Evolutionary conservation across 768 basidiomycete genomes (phyloP).

Genomic region (Daedaleopsis nitida): DNA sequence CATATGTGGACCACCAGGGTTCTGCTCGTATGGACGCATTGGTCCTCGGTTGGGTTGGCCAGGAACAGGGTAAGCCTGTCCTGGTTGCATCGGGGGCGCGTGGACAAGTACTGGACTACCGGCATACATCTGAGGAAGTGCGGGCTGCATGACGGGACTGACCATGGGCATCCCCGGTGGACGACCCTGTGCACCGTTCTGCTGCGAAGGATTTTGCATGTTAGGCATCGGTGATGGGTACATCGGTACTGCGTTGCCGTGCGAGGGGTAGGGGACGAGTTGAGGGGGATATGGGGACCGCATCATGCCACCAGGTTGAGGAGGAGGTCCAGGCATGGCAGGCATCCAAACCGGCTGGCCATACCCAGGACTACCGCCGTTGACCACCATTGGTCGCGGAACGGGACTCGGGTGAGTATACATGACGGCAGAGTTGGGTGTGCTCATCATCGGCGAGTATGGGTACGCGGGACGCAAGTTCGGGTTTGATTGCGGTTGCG

Average conservation of each 20-base stretch:
- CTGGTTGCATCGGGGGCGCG: constrained; percentile 31
- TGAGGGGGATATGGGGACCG: constrained; percentile 69
- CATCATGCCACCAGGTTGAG: constrained; percentile 53
- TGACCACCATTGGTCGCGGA: constrained; percentile 59
- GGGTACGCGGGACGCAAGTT: constrained; percentile 59
- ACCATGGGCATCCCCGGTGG: constrained; percentile 49
- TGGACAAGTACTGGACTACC: constrained; percentile 72
- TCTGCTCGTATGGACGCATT: constrained; percentile 30
- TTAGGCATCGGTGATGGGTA: constrained; percentile 49
- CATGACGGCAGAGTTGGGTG: constrained; percentile 67
- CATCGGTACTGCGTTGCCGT: constrained; percentile 47
- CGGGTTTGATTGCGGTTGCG: background rate
- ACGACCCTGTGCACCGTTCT: constrained; percentile 35
- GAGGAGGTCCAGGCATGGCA: constrained; percentile 41
- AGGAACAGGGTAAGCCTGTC: constrained; percentile 33
- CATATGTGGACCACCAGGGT: constrained; percentile 27
- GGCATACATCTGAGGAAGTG: constrained; percentile 59
- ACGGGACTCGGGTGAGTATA: constrained; percentile 70
- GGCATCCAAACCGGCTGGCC: constrained; percentile 70
- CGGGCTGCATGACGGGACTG: constrained; percentile 72
- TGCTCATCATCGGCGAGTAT: constrained; percentile 74
- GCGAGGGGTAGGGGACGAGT: constrained; percentile 65
- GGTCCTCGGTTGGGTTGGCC: constrained; percentile 40
- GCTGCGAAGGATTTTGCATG: constrained; percentile 45
- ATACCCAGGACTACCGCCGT: constrained; percentile 63